Evolutionary conservation across 1,139 yeast species (phyloP), one percentile per base, ranked within the genome.

Genomic region (Pichia sp.): DNA sequence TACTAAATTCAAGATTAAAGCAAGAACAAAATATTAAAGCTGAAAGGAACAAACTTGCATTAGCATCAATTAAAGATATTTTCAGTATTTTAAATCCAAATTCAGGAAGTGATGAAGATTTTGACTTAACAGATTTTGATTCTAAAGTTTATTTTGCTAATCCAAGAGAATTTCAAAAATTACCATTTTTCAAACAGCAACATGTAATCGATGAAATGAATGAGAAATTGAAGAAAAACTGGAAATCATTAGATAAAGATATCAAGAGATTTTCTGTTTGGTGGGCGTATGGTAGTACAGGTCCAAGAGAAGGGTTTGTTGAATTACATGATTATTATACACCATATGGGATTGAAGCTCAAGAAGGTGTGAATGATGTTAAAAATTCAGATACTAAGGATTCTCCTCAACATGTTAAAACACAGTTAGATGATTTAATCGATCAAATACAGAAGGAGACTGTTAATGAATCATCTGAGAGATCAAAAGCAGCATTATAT

Each of bases 231-330:
- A 76, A 74, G 50, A 68, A 66, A 43, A 69, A 69, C 40, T 79
- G 85, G 85, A 56, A 56, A 7, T 63, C 64, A 36, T 54, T 78
- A 41, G 59, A 69, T 7, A 41, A 45, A 17, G 64, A 69, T 36
- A 72, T 70, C 36, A 78, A 77, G 51, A 56, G 66, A 44, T 64
- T 77, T 51, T 70, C 75, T 1, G 75, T 76, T 53, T 78, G 67
- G 60, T 69, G 78, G 34, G 69, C 78, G 0, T 79, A 77, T 56
- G 84, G 84, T 2, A 66, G 77, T 46, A 75, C 81, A 72, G 85
- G 83, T 0, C 74, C 71, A 1, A 66, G 85, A 46, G 81, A 76
- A 42, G 71, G 74, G 14, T 74, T 78, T 46, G 55, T 59, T 10
- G 61, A 62, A 43, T 63, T 79, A 65, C 60, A 61, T 34, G 59